Evolutionary conservation across 352 stramenopile genomes (phyloP).

Genomic region (Phytophthora fragariaefolia): DNA sequence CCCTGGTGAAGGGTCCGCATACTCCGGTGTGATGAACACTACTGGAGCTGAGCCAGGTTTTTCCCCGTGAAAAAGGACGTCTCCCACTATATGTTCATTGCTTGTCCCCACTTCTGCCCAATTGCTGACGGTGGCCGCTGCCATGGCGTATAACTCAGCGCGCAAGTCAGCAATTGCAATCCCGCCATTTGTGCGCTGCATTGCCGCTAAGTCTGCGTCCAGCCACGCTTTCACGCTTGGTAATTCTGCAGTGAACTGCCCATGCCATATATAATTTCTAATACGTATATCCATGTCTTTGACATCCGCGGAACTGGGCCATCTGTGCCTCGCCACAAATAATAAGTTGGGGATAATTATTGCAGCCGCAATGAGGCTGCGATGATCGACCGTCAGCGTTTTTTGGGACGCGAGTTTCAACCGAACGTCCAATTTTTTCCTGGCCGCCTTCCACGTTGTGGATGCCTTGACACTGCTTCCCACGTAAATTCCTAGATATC

Average conservation of each 20-base stretch:
- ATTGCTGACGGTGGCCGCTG: not conserved
- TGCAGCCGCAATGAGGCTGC: not conserved
- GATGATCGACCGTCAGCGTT: not conserved
- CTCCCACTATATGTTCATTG: not conserved
- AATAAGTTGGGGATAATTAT: not conserved
- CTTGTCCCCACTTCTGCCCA: not conserved
- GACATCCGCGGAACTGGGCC: not conserved
- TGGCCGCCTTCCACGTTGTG: not conserved
- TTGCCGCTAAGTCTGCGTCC: not conserved
- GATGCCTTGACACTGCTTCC: not conserved
- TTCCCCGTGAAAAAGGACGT: not conserved
- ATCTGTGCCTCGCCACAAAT: not conserved
- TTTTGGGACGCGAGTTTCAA: not conserved
- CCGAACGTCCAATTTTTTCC: not conserved
- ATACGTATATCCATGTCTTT: not conserved
- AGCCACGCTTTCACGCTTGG: conserved; percentile 1
- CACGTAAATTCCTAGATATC: not conserved
- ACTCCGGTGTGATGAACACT: not conserved
- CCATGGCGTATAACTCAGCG: conserved; percentile 1
- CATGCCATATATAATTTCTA: not conserved
- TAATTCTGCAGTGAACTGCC: not conserved
- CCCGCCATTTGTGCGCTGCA: not conserved
- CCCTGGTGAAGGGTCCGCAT: not conserved
- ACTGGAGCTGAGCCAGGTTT: not conserved
- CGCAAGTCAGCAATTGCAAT: conserved; percentile 1